Base-by-base conservation (phyloP, 768 basidiomycete genomes). In the Suillus subalutaceus region DNA sequence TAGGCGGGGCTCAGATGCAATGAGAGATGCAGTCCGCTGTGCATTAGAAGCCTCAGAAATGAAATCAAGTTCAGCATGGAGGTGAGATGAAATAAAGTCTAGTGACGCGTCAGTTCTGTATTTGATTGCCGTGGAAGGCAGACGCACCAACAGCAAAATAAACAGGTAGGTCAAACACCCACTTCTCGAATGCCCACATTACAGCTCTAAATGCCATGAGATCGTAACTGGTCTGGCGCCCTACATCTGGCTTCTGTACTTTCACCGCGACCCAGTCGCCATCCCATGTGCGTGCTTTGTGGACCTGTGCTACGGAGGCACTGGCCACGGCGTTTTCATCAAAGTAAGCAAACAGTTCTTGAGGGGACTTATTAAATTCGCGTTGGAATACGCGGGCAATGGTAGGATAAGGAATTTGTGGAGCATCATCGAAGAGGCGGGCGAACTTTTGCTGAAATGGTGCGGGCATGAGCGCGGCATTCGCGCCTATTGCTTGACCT, bases 261-360 rank as follows among this genome's bases (percentile, higher is more conserved):
- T 98, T 98, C 67, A 98, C 96, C 0, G 96, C 96, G 2, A 98
- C 95, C 86, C 90, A 90, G 43, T 85, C 80, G 40, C 77, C 79
- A 26, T 65, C 75, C 69, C 79, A 83, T 50, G 90, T 73, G n/a
- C 77, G 81, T 6, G 96, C 96, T 55, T 85, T 84, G 73, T 97
- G 96, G 0, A 97, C 96, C 74, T 97, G 96, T 0, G 96, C 96
- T 65, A 98, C 90, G 70, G 92, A 93, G 2, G 96, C 96, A 67
- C 91, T 93, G 0, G 96, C 96, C 1, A 93, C 80, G 0, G 96
- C 90, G 3, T 84, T 73, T 67, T 88, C 83, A 63, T 94, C 91
- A 67, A 97, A 97, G 13, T 84, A 79, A 43, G 88, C 88, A 71
- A 97, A 97, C 2, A 95, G 78, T 20, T 91, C 92, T 32, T 83